Evolutionary conservation across 164 flowering plant genomes (phyloP).

Genomic region (Magnolia changhungtana): DNA sequence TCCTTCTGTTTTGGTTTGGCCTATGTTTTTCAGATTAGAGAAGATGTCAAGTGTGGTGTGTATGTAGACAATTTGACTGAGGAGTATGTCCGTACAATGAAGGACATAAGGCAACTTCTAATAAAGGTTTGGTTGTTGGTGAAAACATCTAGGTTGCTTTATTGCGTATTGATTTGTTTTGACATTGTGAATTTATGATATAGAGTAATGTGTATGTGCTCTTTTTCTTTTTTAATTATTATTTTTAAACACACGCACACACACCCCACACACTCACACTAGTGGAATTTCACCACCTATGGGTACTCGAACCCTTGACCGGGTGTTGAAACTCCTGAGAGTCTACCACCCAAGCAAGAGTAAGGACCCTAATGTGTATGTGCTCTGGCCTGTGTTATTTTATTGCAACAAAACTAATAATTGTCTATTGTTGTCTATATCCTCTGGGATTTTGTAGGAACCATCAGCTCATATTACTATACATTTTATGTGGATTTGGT

Average conservation of each 20-base stretch:
- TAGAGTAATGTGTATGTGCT: not conserved
- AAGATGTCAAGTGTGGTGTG: constrained; percentile 92
- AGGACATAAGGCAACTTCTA: constrained; percentile 66
- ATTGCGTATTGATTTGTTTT: not conserved
- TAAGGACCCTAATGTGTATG: not conserved
- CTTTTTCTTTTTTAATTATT: not conserved
- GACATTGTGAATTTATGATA: not conserved
- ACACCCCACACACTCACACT: too few species aligned
- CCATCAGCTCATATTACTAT: too few species aligned
- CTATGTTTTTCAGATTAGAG: constrained; percentile 61
- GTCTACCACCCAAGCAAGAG: too few species aligned
- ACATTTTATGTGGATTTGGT: too few species aligned
- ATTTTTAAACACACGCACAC: too few species aligned
- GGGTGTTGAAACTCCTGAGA: too few species aligned
- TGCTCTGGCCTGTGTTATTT: not conserved
- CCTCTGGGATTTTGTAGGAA: not conserved
- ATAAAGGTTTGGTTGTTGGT: constrained; percentile 43
- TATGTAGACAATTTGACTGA: constrained; percentile 92
- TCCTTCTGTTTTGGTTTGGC: not conserved
- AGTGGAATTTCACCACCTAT: too few species aligned
- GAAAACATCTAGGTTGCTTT: too few species aligned
- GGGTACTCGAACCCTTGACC: too few species aligned
- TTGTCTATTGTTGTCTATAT: not conserved
- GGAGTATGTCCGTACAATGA: constrained; percentile 62
- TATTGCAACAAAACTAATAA: too few species aligned